Percentiles rank a stretch among this genome's conserved stretches.
These are phyloP conservation scores for Neurospora sp. DNA, from an alignment of 495 filamentous ascomycete species.

Conservation along the genomic window DNA sequence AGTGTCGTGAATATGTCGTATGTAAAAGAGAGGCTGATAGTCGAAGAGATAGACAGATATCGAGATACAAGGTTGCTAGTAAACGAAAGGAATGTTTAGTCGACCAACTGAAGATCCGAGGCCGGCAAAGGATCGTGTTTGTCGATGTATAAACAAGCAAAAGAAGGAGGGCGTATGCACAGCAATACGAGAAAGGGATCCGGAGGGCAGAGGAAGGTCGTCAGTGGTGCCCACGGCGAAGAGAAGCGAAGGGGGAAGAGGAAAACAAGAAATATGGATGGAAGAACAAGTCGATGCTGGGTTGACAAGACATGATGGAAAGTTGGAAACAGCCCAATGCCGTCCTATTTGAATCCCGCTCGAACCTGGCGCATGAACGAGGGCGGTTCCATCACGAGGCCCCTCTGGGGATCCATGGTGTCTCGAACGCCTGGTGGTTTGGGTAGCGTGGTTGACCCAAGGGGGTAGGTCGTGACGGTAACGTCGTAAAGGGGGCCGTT, in stretches of 20 bases:
- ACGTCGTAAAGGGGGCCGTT: constrained; percentile 11
- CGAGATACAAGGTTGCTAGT: not conserved
- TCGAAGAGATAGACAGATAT: not conserved
- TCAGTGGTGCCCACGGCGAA: not conserved
- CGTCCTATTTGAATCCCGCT: constrained; percentile 10
- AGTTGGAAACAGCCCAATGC: constrained; percentile 10
- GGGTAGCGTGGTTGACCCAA: constrained; percentile 1
- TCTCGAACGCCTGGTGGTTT: constrained; percentile 11
- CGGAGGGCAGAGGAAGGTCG: not conserved
- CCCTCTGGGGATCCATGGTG: constrained; percentile 5
- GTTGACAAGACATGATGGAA: constrained; percentile 2
- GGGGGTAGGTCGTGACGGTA: not conserved
- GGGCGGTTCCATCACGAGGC: constrained; percentile 8
- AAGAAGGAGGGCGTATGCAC: constrained; percentile 6
- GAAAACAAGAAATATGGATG: constrained; percentile 4
- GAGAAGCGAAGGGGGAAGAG: constrained; percentile 5
- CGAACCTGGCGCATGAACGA: constrained; percentile 9
- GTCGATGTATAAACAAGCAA: constrained; percentile 1
- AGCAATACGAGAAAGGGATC: constrained; percentile 4
- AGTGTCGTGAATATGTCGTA: not conserved
- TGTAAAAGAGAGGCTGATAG: not conserved
- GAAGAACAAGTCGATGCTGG: constrained; percentile 5
- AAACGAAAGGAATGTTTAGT: not conserved
- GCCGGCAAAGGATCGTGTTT: not conserved
- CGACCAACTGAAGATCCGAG: not conserved